These are phyloP conservation scores for Pyropia haitanensis DNA, from an alignment of 23 red algal species.

Conservation along the genomic window DNA sequence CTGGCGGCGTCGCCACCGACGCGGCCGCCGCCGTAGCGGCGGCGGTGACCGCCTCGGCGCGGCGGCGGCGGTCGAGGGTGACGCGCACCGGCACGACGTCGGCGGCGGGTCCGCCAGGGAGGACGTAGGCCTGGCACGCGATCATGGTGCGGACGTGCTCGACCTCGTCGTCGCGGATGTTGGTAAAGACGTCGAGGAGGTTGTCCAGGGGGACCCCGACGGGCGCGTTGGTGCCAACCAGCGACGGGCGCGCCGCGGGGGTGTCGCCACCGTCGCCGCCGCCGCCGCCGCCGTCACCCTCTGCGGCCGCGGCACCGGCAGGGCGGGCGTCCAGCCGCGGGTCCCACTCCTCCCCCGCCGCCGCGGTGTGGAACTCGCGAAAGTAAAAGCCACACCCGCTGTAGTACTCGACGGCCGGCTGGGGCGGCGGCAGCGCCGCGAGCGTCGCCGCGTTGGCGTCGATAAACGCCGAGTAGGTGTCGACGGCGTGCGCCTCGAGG, in stretches of 20 bases:
- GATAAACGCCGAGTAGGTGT: slow-evolving; percentile 84
- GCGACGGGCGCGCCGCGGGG: no score
- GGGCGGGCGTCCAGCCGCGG: no score
- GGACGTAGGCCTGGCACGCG: slow-evolving; percentile 3
- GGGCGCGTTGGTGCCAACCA: no score
- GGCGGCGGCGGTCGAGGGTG: no score
- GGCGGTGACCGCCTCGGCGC: no score
- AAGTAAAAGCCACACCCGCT: slow-evolving; percentile 58
- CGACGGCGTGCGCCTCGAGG: slow-evolving; percentile 83
- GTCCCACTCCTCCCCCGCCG: not conserved
- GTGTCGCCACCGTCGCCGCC: no score
- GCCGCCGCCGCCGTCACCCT: no score
- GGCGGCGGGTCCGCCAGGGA: no score
- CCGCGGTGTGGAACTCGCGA: slow-evolving; percentile 47
- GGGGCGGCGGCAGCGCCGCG: slow-evolving; percentile 54
- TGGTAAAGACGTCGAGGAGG: slow-evolving; percentile 38
- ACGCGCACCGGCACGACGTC: no score
- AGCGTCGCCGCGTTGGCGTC: slow-evolving; percentile 53
- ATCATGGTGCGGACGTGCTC: slow-evolving; percentile 41
- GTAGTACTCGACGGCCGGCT: slow-evolving; percentile 74
- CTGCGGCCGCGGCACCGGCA: no score
- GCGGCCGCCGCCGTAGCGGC: no score
- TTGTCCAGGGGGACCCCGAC: not conserved
- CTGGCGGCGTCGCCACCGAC: no score
- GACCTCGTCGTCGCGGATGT: slow-evolving; percentile 41